A percentile compares a stretch with the other conserved stretches of the same genome.
phyloP scores from a whole-genome alignment of 2,329 filamentous ascomycete genomes.

The Thelonectria blattea region DNA sequence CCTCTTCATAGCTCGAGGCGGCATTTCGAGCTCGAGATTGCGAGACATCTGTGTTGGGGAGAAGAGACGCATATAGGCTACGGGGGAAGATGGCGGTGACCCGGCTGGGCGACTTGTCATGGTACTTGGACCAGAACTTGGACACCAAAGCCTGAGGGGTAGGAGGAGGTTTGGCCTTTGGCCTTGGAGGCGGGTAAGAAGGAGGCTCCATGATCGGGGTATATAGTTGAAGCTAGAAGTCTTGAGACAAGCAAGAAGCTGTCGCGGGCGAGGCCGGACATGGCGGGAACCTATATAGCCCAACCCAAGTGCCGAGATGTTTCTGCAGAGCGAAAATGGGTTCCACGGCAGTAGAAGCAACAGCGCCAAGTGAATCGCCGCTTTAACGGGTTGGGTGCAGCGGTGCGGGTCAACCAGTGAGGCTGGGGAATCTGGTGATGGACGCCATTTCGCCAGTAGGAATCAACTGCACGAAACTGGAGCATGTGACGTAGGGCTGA shows the following conservation, averaged over 20 bases:
- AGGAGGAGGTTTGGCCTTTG: constrained; percentile 30
- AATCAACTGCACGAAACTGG: background rate
- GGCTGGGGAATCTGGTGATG: constrained; percentile 12
- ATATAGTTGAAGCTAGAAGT: background rate
- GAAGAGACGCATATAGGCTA: constrained; percentile 45
- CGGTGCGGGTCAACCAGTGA: background rate
- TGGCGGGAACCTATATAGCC: background rate
- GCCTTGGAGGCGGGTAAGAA: constrained; percentile 13
- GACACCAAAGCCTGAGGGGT: constrained; percentile 49
- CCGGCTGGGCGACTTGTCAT: constrained; percentile 49
- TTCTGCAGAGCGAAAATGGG: background rate
- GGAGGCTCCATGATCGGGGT: constrained; percentile 22
- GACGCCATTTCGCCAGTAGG: background rate
- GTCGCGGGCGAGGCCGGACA: background rate
- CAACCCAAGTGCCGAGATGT: background rate
- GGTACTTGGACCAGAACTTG: constrained; percentile 52
- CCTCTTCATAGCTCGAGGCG: constrained; percentile 50
- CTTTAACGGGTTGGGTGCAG: constrained; percentile 1
- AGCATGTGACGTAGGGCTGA: constrained; percentile 16
- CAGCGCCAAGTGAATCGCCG: background rate
- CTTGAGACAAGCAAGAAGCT: background rate
- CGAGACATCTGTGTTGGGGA: constrained; percentile 30
- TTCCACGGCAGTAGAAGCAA: background rate
- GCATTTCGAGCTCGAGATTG: constrained; percentile 45
- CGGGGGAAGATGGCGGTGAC: constrained; percentile 53